A percentile compares a stretch with the other conserved stretches of the same genome.
Conservation (phyloP, 2,329 filamentous ascomycete genomes). For the Fusarium burgessii region DNA sequence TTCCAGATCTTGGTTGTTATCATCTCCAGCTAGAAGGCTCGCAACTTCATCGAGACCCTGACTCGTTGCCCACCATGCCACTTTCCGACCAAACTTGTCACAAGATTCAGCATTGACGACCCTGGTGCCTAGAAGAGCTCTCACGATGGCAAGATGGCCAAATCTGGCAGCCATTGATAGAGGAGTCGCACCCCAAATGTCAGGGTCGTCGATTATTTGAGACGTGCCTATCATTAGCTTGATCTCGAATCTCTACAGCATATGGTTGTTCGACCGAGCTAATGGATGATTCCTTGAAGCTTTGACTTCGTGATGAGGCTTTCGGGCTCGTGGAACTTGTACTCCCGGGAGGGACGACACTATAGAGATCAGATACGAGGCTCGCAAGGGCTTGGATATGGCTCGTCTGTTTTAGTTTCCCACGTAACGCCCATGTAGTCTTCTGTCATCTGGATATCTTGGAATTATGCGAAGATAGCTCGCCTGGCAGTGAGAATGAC, state of each 20-base stretch:
- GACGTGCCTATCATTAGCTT: fast-evolving
- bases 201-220: fast-evolving
- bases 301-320: not conserved
- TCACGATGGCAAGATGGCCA: fast-evolving
- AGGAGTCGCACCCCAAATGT: not conserved
- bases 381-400: not conserved
- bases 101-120: fast-evolving
- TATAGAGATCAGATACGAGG: not conserved
- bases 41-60: fast-evolving
- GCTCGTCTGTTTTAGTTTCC: not conserved
- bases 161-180: not conserved
- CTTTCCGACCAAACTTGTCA: fast-evolving
- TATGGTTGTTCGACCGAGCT: not conserved
- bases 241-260: not conserved
- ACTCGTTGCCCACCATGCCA: fast-evolving
- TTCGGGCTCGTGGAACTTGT: fast-evolving
- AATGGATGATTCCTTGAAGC: not conserved
- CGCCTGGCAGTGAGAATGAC: fast-evolving
- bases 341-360: fast-evolving
- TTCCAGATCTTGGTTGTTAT: fast-evolving
- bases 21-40: fast-evolving
- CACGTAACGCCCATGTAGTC: not conserved
- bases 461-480: fast-evolving
- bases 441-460: not conserved
- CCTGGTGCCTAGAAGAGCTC: fast-evolving